Evolutionary conservation across 2,329 filamentous ascomycete genomes (phyloP).

Genomic region (Phialophora macrospora): DNA sequence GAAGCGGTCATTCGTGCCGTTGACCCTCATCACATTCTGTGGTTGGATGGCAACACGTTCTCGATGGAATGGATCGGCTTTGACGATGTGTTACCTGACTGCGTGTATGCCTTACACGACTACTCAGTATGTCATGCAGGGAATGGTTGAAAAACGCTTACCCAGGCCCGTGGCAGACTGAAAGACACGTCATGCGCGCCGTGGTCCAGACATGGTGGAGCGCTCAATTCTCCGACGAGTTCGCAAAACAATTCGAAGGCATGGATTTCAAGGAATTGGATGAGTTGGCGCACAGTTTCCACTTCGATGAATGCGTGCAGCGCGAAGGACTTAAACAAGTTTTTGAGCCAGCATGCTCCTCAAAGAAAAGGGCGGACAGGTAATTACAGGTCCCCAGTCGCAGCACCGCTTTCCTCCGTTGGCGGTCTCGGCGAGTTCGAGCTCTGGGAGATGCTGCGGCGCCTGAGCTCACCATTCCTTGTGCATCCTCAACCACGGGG

Average conservation of each 20-base stretch:
- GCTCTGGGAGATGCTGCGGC: background rate
- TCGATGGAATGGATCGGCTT: constrained; percentile 54
- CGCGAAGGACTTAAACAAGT: constrained; percentile 59
- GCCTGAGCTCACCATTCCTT: background rate
- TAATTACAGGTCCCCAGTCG: background rate
- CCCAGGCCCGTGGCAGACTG: constrained; percentile 57
- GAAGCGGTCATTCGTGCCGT: constrained; percentile 53
- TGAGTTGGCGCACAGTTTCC: constrained; percentile 59
- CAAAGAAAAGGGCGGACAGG: background rate
- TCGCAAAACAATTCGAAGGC: constrained; percentile 59
- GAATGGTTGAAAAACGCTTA: constrained; percentile 46
- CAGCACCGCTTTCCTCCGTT: background rate
- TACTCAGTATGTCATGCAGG: constrained; percentile 42
- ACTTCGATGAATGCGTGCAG: constrained; percentile 59
- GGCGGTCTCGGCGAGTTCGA: background rate
- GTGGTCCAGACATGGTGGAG: constrained; percentile 57
- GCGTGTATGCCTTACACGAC: constrained; percentile 50
- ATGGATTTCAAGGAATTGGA: constrained; percentile 60
- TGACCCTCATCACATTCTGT: constrained; percentile 54
- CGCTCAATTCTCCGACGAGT: constrained; percentile 59
- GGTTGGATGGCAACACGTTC: constrained; percentile 53
- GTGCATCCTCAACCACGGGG: background rate
- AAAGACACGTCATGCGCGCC: constrained; percentile 54
- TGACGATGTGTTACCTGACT: constrained; percentile 50
- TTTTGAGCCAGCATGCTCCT: constrained; percentile 52